Evolutionary conservation across 306 rosid genomes (phyloP).

Genomic region (Lathyrus aphaca): DNA sequence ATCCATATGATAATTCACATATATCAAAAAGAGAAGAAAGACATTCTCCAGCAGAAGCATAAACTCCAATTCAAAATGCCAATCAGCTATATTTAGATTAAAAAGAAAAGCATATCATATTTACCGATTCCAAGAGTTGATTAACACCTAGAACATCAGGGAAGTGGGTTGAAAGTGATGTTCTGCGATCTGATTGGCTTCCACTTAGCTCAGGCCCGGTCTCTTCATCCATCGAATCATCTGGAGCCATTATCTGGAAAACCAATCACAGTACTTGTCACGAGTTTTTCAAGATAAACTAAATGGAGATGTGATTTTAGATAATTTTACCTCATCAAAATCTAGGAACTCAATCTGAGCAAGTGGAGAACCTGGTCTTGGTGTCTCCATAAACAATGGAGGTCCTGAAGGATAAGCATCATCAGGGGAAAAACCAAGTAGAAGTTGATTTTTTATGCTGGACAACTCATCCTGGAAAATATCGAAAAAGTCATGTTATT

Average conservation of each 20-base stretch:
- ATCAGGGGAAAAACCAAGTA: conserved; percentile 81
- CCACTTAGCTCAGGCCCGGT: conserved; percentile 72
- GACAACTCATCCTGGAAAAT: conserved; percentile 69
- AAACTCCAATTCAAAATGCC: conserved; percentile 30
- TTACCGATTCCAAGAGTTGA: conserved; percentile 97
- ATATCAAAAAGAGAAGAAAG: conserved; percentile 31
- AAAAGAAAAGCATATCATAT: conserved; percentile 36
- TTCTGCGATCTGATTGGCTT: conserved; percentile 78
- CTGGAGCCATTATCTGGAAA: conserved; percentile 63
- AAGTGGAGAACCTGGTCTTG: conserved; percentile 79
- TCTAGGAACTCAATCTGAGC: conserved; percentile 68
- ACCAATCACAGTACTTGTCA: conserved; percentile 35
- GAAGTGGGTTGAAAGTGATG: conserved; percentile 66
- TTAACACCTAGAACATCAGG: conserved; percentile 73
- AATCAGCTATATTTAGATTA: conserved; percentile 1
- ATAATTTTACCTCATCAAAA: conserved; percentile 67
- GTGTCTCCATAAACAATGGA: conserved; percentile 92
- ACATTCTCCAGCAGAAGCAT: conserved; percentile 35
- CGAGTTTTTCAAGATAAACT: conserved; percentile 29
- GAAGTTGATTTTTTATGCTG: conserved; percentile 73
- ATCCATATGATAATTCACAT: conserved; percentile 39
- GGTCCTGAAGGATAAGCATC: conserved; percentile 89
- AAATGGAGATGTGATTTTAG: conserved; percentile 35
- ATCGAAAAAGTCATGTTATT: conserved; percentile 32
- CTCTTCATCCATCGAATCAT: conserved; percentile 68